These are phyloP conservation scores for Copromyces sp. DNA, from an alignment of 495 filamentous ascomycete species.

Conservation along the genomic window DNA sequence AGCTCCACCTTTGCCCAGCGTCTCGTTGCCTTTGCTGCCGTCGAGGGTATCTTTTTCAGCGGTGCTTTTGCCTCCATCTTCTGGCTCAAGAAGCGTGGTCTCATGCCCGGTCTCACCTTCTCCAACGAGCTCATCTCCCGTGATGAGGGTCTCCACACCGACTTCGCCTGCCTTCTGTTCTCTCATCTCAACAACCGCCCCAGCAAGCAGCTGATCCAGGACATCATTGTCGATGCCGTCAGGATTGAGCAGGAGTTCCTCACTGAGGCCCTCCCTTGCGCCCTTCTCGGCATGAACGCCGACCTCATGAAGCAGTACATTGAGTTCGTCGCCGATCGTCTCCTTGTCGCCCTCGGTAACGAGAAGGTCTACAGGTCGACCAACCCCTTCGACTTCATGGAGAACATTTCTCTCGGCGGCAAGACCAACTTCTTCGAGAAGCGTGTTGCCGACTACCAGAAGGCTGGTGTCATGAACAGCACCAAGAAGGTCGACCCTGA, in stretches of 20 bases:
- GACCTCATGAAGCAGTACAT: slow-evolving; percentile 99
- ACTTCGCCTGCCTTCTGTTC: slow-evolving; percentile 96
- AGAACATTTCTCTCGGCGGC: slow-evolving; percentile 94
- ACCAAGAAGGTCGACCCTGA: slow-evolving; percentile 65
- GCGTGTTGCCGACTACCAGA: slow-evolving; percentile 98
- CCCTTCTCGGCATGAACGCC: slow-evolving; percentile 93
- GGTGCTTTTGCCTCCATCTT: slow-evolving; percentile 99
- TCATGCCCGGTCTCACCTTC: slow-evolving; percentile 98
- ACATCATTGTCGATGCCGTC: slow-evolving; percentile 91
- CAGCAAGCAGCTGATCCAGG: slow-evolving; percentile 63
- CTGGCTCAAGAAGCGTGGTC: slow-evolving; percentile 99
- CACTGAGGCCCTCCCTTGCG: slow-evolving; percentile 85
- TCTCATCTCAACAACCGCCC: slow-evolving; percentile 89
- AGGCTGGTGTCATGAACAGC: slow-evolving; percentile 95
- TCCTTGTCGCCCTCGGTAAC: slow-evolving; percentile 85
- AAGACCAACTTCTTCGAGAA: slow-evolving; percentile 99
- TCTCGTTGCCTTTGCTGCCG: slow-evolving; percentile 92
- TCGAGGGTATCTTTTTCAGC: slow-evolving; percentile 99
- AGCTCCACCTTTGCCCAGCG: slow-evolving; percentile 91
- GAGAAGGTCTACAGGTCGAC: slow-evolving; percentile 81
- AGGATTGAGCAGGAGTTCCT: slow-evolving; percentile 95
- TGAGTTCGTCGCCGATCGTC: slow-evolving; percentile 95
- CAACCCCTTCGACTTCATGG: slow-evolving; percentile 99
- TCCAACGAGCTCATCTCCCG: slow-evolving; percentile 99
- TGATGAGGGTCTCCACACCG: slow-evolving; percentile 98